phyloP scores from a whole-genome alignment of 2,329 filamentous ascomycete species.

The Pseudopyrenochaeta lycopersici region DNA sequence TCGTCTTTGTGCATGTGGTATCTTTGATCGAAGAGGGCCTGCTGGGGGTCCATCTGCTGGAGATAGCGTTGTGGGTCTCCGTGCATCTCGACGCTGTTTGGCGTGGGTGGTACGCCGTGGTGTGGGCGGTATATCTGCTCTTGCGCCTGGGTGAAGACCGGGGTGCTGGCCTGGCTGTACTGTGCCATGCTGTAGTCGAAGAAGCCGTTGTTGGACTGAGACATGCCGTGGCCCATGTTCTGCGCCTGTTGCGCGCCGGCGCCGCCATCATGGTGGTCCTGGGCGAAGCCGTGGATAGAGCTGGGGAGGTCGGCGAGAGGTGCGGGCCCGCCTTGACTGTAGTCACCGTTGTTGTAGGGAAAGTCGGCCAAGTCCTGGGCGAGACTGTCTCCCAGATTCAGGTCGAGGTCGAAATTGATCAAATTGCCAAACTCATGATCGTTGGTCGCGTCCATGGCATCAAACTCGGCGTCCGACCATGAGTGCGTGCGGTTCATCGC shows the following conservation, averaged over 20 bases:
- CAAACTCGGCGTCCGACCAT: slow-evolving; percentile 54
- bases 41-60: slow-evolving; percentile 63
- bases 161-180: slow-evolving; percentile 47
- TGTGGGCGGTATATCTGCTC: slow-evolving; percentile 59
- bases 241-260: slow-evolving; percentile 23
- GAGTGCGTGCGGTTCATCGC: slow-evolving; percentile 46
- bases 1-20: slow-evolving; percentile 75
- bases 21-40: slow-evolving; percentile 70
- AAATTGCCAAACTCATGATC: slow-evolving; percentile 54
- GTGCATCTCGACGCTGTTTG: slow-evolving; percentile 81
- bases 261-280: slow-evolving; percentile 34
- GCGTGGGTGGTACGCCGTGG: slow-evolving; percentile 77
- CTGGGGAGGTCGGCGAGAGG: slow-evolving; percentile 42
- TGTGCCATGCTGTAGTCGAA: slow-evolving; percentile 47
- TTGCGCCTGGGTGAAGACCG: slow-evolving; percentile 52
- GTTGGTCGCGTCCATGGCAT: slow-evolving; percentile 52
- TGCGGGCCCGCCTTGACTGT: slow-evolving; percentile 25
- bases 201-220: slow-evolving; percentile 35
- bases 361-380: slow-evolving; percentile 33
- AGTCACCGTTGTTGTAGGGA: slow-evolving; percentile 31
- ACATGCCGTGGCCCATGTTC: slow-evolving; percentile 26
- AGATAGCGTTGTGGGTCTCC: slow-evolving; percentile 65
- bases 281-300: slow-evolving; percentile 42
- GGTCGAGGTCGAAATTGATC: slow-evolving; percentile 47
- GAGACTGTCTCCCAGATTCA: no score